These are phyloP conservation scores for Aphanomyces stellatus DNA, from an alignment of 352 stramenopile genomes.

Conservation along the genomic window DNA sequence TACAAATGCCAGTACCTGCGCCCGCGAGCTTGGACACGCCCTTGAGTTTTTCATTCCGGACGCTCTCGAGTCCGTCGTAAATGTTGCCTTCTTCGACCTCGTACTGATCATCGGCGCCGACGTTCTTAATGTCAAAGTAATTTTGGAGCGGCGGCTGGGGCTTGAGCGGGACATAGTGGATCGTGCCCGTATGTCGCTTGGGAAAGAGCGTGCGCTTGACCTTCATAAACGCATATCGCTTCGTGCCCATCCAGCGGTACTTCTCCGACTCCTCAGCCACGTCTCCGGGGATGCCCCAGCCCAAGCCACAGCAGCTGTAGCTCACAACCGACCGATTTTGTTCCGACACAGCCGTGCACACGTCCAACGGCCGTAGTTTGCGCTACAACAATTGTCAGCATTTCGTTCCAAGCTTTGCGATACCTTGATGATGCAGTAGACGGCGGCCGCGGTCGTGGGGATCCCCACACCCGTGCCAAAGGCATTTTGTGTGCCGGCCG, in stretches of 20 bases:
- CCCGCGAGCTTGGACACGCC: conserved; percentile 1
- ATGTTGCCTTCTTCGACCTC: conserved; percentile 74
- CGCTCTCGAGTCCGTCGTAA: conserved; percentile 33
- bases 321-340: conserved; percentile 55
- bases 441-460: conserved; percentile 46
- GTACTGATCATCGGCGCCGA: conserved; percentile 68
- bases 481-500: conserved; percentile 72
- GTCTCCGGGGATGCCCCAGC: conserved; percentile 65
- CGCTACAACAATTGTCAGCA: conserved; percentile 23
- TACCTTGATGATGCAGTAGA: conserved; percentile 74
- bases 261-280: conserved; percentile 68
- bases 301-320: conserved; percentile 76
- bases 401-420: background rate
- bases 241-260: conserved; percentile 71
- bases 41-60: conserved; percentile 28
- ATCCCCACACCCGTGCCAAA: conserved; percentile 66
- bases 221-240: conserved; percentile 70
- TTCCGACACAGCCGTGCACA: conserved; percentile 52
- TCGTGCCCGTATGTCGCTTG: conserved; percentile 51
- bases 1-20: conserved; percentile 13
- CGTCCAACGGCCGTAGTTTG: conserved; percentile 70
- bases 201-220: conserved; percentile 51
- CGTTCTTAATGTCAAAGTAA: conserved; percentile 72
- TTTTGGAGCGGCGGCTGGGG: conserved; percentile 47
- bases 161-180: conserved; percentile 61